These are phyloP conservation scores for Cyclaneusma minus DNA, from an alignment of 2,329 filamentous ascomycete species.

Conservation along the genomic window DNA sequence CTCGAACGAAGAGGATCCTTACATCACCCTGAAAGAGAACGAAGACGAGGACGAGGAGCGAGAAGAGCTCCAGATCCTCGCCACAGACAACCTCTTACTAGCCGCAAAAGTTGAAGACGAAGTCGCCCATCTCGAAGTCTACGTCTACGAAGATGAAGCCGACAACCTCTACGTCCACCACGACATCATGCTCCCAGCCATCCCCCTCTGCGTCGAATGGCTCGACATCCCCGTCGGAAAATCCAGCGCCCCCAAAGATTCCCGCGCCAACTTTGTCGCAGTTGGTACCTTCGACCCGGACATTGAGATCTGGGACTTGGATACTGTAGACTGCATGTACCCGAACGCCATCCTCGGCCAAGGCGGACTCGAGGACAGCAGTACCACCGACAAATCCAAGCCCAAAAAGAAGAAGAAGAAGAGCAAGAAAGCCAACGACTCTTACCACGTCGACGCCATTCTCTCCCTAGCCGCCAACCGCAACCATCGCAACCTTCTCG, in stretches of 20 bases:
- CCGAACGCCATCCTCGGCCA: slow-evolving; percentile 91
- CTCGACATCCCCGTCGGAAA: slow-evolving; percentile 81
- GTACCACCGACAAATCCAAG: slow-evolving; percentile 32
- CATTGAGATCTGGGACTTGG: slow-evolving; percentile 96
- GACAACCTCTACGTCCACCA: slow-evolving; percentile 99
- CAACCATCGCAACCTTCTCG: slow-evolving; percentile 84
- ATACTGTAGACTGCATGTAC: slow-evolving; percentile 95
- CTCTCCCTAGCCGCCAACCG: slow-evolving; percentile 84
- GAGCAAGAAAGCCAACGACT: slow-evolving; percentile 72
- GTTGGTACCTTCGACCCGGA: slow-evolving; percentile 96
- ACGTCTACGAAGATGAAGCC: slow-evolving; percentile 87
- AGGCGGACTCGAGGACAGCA: slow-evolving; percentile 30
- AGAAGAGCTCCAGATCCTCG: slow-evolving; percentile 83
- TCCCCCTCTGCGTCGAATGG: slow-evolving; percentile 93
- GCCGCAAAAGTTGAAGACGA: slow-evolving; percentile 94
- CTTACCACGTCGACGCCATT: slow-evolving; percentile 88
- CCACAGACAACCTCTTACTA: slow-evolving; percentile 83
- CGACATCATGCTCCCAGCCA: slow-evolving; percentile 97
- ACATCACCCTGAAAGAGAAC: slow-evolving; percentile 71
- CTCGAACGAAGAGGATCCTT: slow-evolving; percentile 88
- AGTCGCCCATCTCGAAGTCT: slow-evolving; percentile 88
- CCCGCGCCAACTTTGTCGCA: slow-evolving; percentile 78
- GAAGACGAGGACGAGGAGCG: slow-evolving; percentile 61
- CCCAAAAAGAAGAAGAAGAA: slow-evolving; percentile 74
- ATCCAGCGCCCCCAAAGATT: slow-evolving; percentile 40